phyloP scores from a whole-genome alignment of 2,329 filamentous ascomycete genomes.

The Sclerotinia spermophila region DNA sequence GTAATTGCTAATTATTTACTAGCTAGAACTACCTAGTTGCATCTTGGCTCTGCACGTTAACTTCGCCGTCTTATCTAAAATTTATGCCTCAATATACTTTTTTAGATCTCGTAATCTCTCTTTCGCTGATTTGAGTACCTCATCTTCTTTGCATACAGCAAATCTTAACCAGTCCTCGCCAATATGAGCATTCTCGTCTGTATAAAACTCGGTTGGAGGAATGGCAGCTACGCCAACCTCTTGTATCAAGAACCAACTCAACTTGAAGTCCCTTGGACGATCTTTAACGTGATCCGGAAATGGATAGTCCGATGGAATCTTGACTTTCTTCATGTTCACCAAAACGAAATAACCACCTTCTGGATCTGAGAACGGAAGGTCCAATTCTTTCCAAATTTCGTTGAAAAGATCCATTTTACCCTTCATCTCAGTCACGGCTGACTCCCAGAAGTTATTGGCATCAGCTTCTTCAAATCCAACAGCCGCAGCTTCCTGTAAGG shows the following conservation, averaged over 20 bases:
- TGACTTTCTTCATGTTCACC: conserved; percentile 86
- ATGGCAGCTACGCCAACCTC: conserved; percentile 95
- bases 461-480: conserved; percentile 93
- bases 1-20: not conserved
- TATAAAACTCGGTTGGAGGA: conserved; percentile 96
- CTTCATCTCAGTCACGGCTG: conserved; percentile 82
- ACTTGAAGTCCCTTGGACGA: conserved; percentile 87
- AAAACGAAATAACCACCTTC: conserved; percentile 98
- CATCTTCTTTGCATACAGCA: conserved; percentile 93
- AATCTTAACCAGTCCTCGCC: conserved; percentile 93
- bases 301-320: conserved; percentile 75
- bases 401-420: conserved; percentile 85
- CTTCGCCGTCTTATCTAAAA: not conserved
- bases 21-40: not conserved
- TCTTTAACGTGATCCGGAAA: conserved; percentile 87
- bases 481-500: conserved; percentile 89
- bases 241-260: conserved; percentile 95
- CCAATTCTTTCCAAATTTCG: conserved; percentile 70
- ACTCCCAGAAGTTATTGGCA: conserved; percentile 79
- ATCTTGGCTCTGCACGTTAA: not conserved
- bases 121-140: conserved; percentile 76
- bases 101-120: conserved; percentile 52
- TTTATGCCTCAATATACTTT: conserved; percentile 45
- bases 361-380: conserved; percentile 63
- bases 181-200: conserved; percentile 73